Evolutionary conservation across 1,284 basidiomycete genomes (phyloP).

Genomic region (Cryptococcus sp.): DNA sequence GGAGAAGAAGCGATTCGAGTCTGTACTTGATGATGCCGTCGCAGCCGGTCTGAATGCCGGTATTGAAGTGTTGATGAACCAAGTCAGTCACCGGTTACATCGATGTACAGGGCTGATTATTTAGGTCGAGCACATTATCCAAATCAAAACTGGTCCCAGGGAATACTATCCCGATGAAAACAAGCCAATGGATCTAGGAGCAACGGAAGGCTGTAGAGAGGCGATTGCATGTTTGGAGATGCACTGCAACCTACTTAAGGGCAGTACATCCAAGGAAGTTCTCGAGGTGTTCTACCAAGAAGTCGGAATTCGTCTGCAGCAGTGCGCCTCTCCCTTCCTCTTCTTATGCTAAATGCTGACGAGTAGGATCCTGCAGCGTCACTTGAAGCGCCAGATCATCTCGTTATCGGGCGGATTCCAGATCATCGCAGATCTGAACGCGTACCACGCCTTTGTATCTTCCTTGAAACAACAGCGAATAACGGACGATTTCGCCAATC

Average conservation of each 20-base stretch:
- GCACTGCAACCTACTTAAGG: slow-evolving; percentile 85
- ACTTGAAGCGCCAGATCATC: slow-evolving; percentile 94
- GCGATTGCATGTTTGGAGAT: slow-evolving; percentile 79
- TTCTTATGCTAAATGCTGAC: neutral
- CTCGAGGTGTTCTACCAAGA: slow-evolving; percentile 97
- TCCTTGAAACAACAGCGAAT: slow-evolving; percentile 66
- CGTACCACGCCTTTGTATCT: slow-evolving; percentile 81
- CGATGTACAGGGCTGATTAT: slow-evolving; percentile 22
- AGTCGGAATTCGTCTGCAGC: slow-evolving; percentile 84
- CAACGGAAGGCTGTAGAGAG: slow-evolving; percentile 79
- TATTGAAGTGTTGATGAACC: slow-evolving; percentile 92
- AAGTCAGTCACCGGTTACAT: slow-evolving; percentile 53
- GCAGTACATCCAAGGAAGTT: slow-evolving; percentile 91
- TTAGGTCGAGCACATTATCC: slow-evolving; percentile 88
- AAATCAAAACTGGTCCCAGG: slow-evolving; percentile 71
- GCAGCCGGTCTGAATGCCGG: slow-evolving; percentile 89
- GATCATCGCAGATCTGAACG: slow-evolving; percentile 91
- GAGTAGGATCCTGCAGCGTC: slow-evolving; percentile 83
- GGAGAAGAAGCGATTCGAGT: slow-evolving; percentile 95
- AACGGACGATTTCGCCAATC: slow-evolving; percentile 79
- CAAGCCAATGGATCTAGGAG: slow-evolving; percentile 66
- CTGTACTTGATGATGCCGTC: slow-evolving; percentile 84
- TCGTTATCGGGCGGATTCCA: slow-evolving; percentile 90
- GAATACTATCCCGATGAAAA: slow-evolving; percentile 88
- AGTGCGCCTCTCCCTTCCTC: slow-evolving; percentile 53